Percentiles rank a stretch among this genome's conserved stretches.
Conservation (phyloP, 2,329 filamentous ascomycete species). For the Neurospora crassa region DNA sequence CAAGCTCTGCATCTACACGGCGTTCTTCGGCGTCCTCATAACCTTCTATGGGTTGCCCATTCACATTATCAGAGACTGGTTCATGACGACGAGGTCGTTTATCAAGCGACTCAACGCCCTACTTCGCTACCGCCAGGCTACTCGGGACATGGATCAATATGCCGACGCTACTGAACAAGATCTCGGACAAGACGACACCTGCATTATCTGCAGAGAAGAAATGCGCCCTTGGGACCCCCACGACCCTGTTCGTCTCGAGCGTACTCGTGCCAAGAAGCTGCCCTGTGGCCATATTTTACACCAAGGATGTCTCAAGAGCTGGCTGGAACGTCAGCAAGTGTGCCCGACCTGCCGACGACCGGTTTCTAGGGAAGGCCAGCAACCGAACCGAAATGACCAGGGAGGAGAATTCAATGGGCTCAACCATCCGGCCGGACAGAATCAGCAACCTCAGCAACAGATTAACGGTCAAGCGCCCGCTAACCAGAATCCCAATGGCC, state of each 20-base stretch:
- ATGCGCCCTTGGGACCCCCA: conserved; percentile 71
- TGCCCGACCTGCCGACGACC: conserved; percentile 89
- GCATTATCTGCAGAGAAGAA: conserved; percentile 94
- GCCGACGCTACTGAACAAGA: conserved; percentile 86
- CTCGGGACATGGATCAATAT: conserved; percentile 90
- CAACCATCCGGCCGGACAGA: conserved; percentile 23
- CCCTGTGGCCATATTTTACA: conserved; percentile 95
- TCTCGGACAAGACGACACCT: conserved; percentile 77
- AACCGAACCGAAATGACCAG: conserved; percentile 25
- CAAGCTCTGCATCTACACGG: conserved; percentile 79
- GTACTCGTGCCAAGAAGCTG: conserved; percentile 85
- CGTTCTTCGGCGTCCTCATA: conserved; percentile 89
- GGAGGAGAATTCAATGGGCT: conserved; percentile 25
- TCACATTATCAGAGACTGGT: conserved; percentile 91
- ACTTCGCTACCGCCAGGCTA: conserved; percentile 80
- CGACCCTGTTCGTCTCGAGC: conserved; percentile 65
- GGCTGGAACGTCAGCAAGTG: conserved; percentile 94
- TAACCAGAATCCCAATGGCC: conserved; percentile 23
- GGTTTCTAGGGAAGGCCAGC: conserved; percentile 53
- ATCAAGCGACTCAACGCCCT: conserved; percentile 82
- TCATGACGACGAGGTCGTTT: conserved; percentile 88
- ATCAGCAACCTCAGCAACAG: conserved; percentile 23
- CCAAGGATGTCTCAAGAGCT: conserved; percentile 88
- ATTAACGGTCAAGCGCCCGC: conserved; percentile 19
- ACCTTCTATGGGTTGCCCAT: conserved; percentile 93